phyloP scores from a whole-genome alignment of 768 basidiomycete species.

The Daedalea quercina region DNA sequence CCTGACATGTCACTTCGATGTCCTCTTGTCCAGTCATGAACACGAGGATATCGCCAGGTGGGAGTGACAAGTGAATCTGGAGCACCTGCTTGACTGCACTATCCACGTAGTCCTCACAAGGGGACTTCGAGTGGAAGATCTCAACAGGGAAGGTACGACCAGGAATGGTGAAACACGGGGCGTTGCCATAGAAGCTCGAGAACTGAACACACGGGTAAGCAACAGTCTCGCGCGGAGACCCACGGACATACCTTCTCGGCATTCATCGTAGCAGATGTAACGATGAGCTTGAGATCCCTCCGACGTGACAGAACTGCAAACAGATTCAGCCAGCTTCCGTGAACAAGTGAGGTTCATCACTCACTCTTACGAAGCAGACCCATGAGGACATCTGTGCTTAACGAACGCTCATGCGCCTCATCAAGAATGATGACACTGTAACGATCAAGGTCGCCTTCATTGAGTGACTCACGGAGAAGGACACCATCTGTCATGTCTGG shows the following conservation, averaged over 20 bases:
- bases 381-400: slow-evolving; percentile 98
- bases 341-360: slow-evolving; percentile 33
- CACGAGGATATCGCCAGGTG: slow-evolving; percentile 91
- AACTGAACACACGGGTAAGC: slow-evolving; percentile 46
- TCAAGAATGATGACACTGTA: slow-evolving; percentile 98
- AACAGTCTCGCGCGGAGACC: background rate
- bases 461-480: slow-evolving; percentile 92
- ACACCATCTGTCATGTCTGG: slow-evolving; percentile 99
- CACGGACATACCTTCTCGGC: slow-evolving; percentile 77
- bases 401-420: slow-evolving; percentile 95
- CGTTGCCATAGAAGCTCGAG: slow-evolving; percentile 91
- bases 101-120: slow-evolving; percentile 99
- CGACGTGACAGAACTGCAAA: slow-evolving; percentile 60
- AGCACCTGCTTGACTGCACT: slow-evolving; percentile 96
- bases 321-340: slow-evolving; percentile 4
- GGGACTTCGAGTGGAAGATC: slow-evolving; percentile 91
- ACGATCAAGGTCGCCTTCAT: slow-evolving; percentile 96
- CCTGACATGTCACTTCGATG: slow-evolving; percentile 95
- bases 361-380: slow-evolving; percentile 88
- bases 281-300: slow-evolving; percentile 91
- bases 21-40: slow-evolving; percentile 99
- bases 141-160: slow-evolving; percentile 98
- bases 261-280: slow-evolving; percentile 99
- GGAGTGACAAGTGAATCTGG: slow-evolving; percentile 90
- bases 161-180: slow-evolving; percentile 90